phyloP scores from a whole-genome alignment of 1,139 yeast genomes.

The Hanseniaspora gamundiae region DNA sequence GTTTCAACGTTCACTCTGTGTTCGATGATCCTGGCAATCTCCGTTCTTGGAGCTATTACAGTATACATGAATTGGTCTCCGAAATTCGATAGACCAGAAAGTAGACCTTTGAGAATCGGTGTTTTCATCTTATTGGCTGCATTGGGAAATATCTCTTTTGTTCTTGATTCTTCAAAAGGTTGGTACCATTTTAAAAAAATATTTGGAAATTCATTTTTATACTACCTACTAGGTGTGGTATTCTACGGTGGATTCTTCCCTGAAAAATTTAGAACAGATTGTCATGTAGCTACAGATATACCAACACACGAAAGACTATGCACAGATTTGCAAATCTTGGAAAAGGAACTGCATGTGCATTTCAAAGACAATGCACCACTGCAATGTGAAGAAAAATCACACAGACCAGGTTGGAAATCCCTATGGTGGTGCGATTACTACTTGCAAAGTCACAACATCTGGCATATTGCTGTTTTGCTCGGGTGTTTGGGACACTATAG shows the following conservation, averaged over 20 bases:
- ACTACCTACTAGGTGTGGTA: constrained; percentile 74
- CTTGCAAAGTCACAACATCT: constrained; percentile 72
- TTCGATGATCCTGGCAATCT: constrained; percentile 47
- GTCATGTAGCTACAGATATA: constrained; percentile 24
- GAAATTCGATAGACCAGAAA: constrained; percentile 75
- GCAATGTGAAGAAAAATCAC: constrained; percentile 14
- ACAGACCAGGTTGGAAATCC: constrained; percentile 39
- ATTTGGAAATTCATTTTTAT: constrained; percentile 32
- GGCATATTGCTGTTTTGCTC: constrained; percentile 85
- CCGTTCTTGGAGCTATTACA: constrained; percentile 59
- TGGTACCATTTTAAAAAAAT: constrained; percentile 32
- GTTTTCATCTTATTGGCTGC: constrained; percentile 74
- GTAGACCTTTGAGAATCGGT: constrained; percentile 66
- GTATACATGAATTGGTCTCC: constrained; percentile 83
- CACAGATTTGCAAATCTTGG: constrained; percentile 19
- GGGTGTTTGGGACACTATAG: constrained; percentile 82
- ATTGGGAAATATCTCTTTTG: constrained; percentile 57
- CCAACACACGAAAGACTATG: constrained; percentile 25
- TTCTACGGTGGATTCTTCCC: constrained; percentile 86
- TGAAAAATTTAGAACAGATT: constrained; percentile 71
- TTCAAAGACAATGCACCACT: constrained; percentile 28
- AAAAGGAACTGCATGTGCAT: constrained; percentile 31
- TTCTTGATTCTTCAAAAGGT: constrained; percentile 51
- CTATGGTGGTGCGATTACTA: constrained; percentile 80
- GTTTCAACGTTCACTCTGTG: constrained; percentile 14